Evolutionary conservation across 768 basidiomycete genomes (phyloP).

Genomic region (Podaxis sp.): DNA sequence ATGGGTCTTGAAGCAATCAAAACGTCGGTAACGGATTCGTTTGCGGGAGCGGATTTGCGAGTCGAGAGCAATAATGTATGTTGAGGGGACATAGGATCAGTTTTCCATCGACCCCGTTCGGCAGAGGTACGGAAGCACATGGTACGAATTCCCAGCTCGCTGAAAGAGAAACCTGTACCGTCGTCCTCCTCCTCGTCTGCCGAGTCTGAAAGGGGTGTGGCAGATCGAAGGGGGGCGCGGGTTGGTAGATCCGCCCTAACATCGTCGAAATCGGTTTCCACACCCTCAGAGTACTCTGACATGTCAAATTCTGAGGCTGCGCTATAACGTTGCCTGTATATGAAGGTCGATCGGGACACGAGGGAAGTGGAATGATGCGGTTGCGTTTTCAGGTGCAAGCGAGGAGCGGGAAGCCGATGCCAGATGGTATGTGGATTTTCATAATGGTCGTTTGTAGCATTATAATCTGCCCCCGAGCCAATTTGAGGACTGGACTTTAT

Average conservation of each 20-base stretch:
- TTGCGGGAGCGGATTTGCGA: slow-evolving; percentile 33
- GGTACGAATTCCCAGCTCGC: slow-evolving; percentile 34
- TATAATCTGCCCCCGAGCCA: slow-evolving; percentile 23
- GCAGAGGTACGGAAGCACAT: slow-evolving; percentile 57
- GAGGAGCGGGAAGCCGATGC: slow-evolving; percentile 19
- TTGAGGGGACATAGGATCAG: slow-evolving; percentile 42
- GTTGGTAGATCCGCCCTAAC: slow-evolving; percentile 26
- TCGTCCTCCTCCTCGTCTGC: slow-evolving; percentile 32
- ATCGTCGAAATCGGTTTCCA: slow-evolving; percentile 23
- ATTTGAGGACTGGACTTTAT: slow-evolving; percentile 38
- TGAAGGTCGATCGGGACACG: slow-evolving; percentile 28
- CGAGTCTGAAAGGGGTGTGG: slow-evolving; percentile 32
- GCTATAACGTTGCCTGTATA: slow-evolving; percentile 26
- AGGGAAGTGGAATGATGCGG: slow-evolving; percentile 23
- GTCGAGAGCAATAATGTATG: slow-evolving; percentile 22
- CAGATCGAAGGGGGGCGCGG: slow-evolving; percentile 25
- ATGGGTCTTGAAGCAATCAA: slow-evolving; percentile 30
- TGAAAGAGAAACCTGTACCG: slow-evolving; percentile 28
- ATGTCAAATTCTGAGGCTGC: slow-evolving; percentile 34
- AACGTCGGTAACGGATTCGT: slow-evolving; percentile 31
- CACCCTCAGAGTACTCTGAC: slow-evolving; percentile 32
- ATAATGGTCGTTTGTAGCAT: slow-evolving; percentile 20
- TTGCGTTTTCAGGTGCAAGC: slow-evolving; percentile 21
- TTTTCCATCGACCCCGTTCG: slow-evolving; percentile 60
- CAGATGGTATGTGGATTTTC: slow-evolving; percentile 30